Evolutionary conservation across 2,329 filamentous ascomycete species (phyloP), one percentile per base, ranked within the genome.

Genomic region (Beauveria medogensis): DNA sequence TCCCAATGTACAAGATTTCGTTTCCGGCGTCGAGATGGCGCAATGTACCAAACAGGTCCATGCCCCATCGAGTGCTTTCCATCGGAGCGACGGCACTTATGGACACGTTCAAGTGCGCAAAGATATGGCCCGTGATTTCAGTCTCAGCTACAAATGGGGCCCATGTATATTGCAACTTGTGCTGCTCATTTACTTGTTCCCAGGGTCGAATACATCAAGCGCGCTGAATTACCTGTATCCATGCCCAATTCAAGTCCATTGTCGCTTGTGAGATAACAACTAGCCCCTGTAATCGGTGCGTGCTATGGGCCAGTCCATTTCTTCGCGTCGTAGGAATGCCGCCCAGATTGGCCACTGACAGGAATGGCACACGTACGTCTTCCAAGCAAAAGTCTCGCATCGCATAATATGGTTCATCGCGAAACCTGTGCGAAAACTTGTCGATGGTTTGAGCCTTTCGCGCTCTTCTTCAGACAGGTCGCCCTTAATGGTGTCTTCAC

Each of bases 291-390:
- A 90, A 61, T 80, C 69, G 0, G 87, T 90, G 30, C 85, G 73
- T 1, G 84, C 78, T 55, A 90, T 83, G 0, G 87, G 88, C 87
- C 87, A 91, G 55, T 83, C 83, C 5, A 69, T 74, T 68, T 89
- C 87, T 2, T 75, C 75, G 2, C 87, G 76, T 24, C 82, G 76
- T 1, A 73, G 10, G 64, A 53, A 90, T 90, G 1, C 86, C 86
- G 12, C 86, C 87, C 86, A 86, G 89, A 69, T 90, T 90, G 0
- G 80, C 87, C 0, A 90, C 87, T 0, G 79, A 83, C 0, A 90
- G 78, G 0, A 90, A 67, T 0, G 87, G 87, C 0, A 89, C 86
- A 62, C 87, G 77, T 46, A 90, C 88, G 63, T 90, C 84, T 18
- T 75, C 79, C 69, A 88, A 75, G 52, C 82, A 75, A 65, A 86